These are phyloP conservation scores for Dalbergia oliveri DNA, from an alignment of 306 rosid genomes.

Conservation along the genomic window DNA sequence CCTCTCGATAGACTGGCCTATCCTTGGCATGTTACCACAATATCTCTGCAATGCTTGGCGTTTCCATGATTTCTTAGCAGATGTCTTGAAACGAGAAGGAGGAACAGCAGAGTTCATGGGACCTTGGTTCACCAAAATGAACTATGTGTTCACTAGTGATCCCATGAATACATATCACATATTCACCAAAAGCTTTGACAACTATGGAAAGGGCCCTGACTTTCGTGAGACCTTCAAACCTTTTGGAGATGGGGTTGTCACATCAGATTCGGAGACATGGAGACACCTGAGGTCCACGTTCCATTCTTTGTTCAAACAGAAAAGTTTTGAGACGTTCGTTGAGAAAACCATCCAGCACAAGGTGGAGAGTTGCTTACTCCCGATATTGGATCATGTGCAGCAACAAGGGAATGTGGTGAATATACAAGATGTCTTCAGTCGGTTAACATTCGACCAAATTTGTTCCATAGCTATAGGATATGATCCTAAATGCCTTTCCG, in stretches of 20 bases:
- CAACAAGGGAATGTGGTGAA: slow-evolving; percentile 35
- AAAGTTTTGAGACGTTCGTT: slow-evolving; percentile 22
- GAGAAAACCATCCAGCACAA: slow-evolving; percentile 38
- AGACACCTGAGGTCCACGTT: slow-evolving; percentile 35
- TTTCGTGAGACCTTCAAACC: slow-evolving; percentile 47
- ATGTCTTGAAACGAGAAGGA: background rate
- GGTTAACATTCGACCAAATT: slow-evolving; percentile 51
- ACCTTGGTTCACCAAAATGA: slow-evolving; percentile 45
- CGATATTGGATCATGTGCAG: slow-evolving; percentile 31
- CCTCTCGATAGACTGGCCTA: slow-evolving; percentile 34
- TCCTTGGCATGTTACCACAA: slow-evolving; percentile 26
- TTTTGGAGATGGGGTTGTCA: slow-evolving; percentile 56
- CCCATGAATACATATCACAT: slow-evolving; percentile 44
- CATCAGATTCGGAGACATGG: slow-evolving; percentile 49
- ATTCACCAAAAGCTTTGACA: slow-evolving; percentile 20
- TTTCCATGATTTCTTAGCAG: slow-evolving; percentile 21
- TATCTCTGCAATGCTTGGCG: slow-evolving; percentile 38
- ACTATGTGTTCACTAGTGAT: slow-evolving; percentile 41
- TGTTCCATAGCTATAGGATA: slow-evolving; percentile 50
- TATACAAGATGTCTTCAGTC: slow-evolving; percentile 52
- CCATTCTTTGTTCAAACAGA: slow-evolving; percentile 26
- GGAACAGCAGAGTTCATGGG: slow-evolving; percentile 34
- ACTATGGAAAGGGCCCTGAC: slow-evolving; percentile 43
- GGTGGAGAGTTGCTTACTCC: slow-evolving; percentile 36
- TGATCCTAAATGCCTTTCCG: slow-evolving; percentile 50